These are phyloP conservation scores for Spirogloea muscicola DNA, from an alignment of 139 green algal genomes.

Conservation along the genomic window DNA sequence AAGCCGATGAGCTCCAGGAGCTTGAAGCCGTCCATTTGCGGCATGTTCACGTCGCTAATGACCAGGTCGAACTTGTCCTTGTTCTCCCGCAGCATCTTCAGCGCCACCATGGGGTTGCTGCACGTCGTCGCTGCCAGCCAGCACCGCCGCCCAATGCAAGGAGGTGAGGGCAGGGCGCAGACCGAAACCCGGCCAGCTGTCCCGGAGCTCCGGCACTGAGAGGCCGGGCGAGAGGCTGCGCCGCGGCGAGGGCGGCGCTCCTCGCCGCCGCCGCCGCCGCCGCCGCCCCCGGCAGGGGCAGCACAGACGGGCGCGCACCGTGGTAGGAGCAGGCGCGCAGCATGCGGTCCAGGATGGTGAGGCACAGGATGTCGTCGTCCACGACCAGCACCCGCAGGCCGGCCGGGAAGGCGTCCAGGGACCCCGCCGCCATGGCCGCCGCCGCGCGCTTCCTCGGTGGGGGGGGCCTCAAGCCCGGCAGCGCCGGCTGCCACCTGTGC, in stretches of 20 bases:
- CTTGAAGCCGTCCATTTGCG: slow-evolving; percentile 96
- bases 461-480: too few relatives aligned
- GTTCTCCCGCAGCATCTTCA: slow-evolving; percentile 30
- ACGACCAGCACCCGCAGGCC: slow-evolving; percentile 79
- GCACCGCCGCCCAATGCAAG: not conserved
- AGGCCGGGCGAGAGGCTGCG: too few relatives aligned
- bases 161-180: not conserved
- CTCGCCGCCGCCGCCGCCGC: not conserved
- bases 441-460: too few relatives aligned
- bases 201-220: too few relatives aligned
- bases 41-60: slow-evolving; percentile 96
- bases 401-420: slow-evolving; percentile 34
- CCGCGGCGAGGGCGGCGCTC: too few relatives aligned
- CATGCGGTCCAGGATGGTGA: slow-evolving; percentile 89
- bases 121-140: slow-evolving; percentile 38
- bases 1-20: slow-evolving; percentile 85
- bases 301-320: slow-evolving; percentile 56
- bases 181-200: not conserved
- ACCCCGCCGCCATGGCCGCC: too few relatives aligned
- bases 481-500: too few relatives aligned
- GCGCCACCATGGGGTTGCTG: not conserved
- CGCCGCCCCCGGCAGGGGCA: not conserved
- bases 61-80: slow-evolving; percentile 80
- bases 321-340: slow-evolving; percentile 77
- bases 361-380: slow-evolving; percentile 86